A percentile compares a stretch with the other conserved stretches of the same genome.
Evolutionary conservation across 208 protist species (phyloP).

Genomic region (Trypanosoma grayi): DNA sequence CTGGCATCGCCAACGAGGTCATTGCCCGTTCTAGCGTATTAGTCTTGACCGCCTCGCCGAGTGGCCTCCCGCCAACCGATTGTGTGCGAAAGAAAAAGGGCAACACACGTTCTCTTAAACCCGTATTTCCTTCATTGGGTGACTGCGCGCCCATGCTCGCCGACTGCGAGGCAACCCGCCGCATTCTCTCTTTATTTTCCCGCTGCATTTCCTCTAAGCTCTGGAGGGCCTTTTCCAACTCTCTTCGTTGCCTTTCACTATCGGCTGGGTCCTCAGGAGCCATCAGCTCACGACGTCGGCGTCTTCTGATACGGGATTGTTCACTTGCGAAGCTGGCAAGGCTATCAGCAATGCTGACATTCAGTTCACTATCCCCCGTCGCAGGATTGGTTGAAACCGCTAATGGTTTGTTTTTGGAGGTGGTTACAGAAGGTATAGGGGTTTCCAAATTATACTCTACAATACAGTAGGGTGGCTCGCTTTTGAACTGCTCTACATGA

Average conservation of each 20-base stretch:
- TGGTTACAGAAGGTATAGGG: neutral
- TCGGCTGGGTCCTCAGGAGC: slow-evolving; percentile 7
- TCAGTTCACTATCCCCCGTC: slow-evolving; percentile 10
- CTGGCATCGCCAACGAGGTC: slow-evolving; percentile 20
- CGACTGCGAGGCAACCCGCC: slow-evolving; percentile 15
- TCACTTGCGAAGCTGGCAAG: slow-evolving; percentile 33
- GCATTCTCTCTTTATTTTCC: slow-evolving; percentile 68
- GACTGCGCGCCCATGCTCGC: neutral
- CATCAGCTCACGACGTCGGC: slow-evolving; percentile 14
- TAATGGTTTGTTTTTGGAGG: neutral
- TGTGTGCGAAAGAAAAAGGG: slow-evolving; percentile 11
- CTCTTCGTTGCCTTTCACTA: slow-evolving; percentile 21
- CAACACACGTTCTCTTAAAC: neutral
- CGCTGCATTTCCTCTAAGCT: slow-evolving; percentile 67
- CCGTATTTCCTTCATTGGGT: neutral
- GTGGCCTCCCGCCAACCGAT: neutral
- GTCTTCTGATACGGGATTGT: slow-evolving; percentile 30
- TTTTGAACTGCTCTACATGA: too few relatives aligned
- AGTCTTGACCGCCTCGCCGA: neutral
- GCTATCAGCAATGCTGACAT: slow-evolving; percentile 28
- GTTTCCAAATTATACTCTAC: too few relatives aligned
- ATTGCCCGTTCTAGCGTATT: slow-evolving; percentile 12
- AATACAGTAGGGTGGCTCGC: too few relatives aligned
- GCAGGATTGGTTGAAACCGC: too few relatives aligned
- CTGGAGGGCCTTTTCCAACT: slow-evolving; percentile 42